Evolutionary conservation across 208 protist species (phyloP).

Genomic region (Crithidia fasciculata): DNA sequence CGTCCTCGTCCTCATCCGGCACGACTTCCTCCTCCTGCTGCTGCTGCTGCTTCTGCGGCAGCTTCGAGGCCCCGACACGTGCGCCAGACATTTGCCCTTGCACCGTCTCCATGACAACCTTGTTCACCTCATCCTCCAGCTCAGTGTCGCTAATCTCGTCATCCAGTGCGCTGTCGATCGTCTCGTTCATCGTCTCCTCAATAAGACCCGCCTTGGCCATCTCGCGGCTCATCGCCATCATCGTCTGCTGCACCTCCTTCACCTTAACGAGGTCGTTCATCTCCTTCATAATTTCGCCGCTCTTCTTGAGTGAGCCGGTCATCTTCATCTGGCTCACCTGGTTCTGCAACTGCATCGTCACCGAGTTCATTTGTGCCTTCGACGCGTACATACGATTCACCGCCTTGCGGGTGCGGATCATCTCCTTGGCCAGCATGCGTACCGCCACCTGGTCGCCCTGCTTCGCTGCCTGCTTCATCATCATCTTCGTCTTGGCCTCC

Average conservation of each 20-base stretch:
- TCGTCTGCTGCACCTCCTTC: conserved; percentile 78
- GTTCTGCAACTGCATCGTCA: conserved; percentile 89
- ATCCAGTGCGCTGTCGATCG: conserved; percentile 81
- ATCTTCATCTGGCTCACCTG: conserved; percentile 83
- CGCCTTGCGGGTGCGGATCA: conserved; percentile 79
- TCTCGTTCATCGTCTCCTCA: conserved; percentile 91
- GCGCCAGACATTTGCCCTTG: conserved; percentile 73
- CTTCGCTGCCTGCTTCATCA: conserved; percentile 81
- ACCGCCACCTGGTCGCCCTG: conserved; percentile 72
- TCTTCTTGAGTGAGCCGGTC: conserved; percentile 70
- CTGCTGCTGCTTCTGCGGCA: conserved; percentile 53
- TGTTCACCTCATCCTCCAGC: conserved; percentile 88
- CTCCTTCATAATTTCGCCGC: conserved; percentile 80
- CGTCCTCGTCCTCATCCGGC: conserved; percentile 43
- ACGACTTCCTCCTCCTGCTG: conserved; percentile 45
- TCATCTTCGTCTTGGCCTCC: conserved; percentile 84
- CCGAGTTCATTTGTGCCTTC: conserved; percentile 92
- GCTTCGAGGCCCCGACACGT: conserved; percentile 46
- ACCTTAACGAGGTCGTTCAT: conserved; percentile 88
- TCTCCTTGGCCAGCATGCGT: conserved; percentile 88
- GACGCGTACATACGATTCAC: conserved; percentile 85
- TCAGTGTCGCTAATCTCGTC: conserved; percentile 88
- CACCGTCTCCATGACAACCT: conserved; percentile 88
- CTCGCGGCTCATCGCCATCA: conserved; percentile 83
- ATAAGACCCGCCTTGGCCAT: conserved; percentile 92